phyloP scores from a whole-genome alignment of 2,329 filamentous ascomycete species.

The Gremmenia infestans region DNA sequence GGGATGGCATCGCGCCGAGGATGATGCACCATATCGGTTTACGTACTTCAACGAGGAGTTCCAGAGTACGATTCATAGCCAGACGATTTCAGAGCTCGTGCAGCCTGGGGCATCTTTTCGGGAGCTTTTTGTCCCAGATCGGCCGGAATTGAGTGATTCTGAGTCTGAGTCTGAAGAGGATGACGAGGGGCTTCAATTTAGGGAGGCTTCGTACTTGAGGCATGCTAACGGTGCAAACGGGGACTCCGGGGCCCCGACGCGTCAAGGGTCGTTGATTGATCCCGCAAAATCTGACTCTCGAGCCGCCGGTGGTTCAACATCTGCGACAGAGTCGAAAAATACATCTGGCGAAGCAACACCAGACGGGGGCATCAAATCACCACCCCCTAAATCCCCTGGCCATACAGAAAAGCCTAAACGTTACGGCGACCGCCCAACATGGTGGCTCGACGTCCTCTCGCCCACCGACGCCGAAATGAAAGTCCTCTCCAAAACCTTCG shows the following conservation, averaged over 20 bases:
- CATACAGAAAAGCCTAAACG: conserved; percentile 41
- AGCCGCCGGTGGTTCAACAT: conserved; percentile 10
- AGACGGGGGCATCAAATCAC: conserved; percentile 16
- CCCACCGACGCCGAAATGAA: conserved; percentile 97
- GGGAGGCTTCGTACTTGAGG: conserved; percentile 28
- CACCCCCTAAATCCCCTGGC: conserved; percentile 3
- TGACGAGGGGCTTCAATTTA: conserved; percentile 47
- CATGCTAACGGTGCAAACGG: conserved; percentile 33
- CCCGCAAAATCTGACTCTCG: conserved; percentile 18
- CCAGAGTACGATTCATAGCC: conserved; percentile 90
- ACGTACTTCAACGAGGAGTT: conserved; percentile 99
- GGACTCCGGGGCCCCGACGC: conserved; percentile 42
- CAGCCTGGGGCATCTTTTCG: conserved; percentile 79
- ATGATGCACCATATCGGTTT: conserved; percentile 89
- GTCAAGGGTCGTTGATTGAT: conserved; percentile 32
- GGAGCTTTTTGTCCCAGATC: conserved; percentile 88
- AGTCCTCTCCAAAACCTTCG: conserved; percentile 84
- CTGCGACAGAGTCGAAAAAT: conserved; percentile 15
- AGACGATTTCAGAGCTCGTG: conserved; percentile 88
- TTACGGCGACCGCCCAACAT: conserved; percentile 82
- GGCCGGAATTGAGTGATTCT: conserved; percentile 65
- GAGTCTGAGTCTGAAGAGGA: conserved; percentile 48
- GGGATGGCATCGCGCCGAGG: conserved; percentile 81
- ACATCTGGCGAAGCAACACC: conserved; percentile 23
- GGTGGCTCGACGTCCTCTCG: conserved; percentile 90